Evolutionary conservation across 2,329 filamentous ascomycete species (phyloP).

Genomic region (Aspergillus viridinutans): DNA sequence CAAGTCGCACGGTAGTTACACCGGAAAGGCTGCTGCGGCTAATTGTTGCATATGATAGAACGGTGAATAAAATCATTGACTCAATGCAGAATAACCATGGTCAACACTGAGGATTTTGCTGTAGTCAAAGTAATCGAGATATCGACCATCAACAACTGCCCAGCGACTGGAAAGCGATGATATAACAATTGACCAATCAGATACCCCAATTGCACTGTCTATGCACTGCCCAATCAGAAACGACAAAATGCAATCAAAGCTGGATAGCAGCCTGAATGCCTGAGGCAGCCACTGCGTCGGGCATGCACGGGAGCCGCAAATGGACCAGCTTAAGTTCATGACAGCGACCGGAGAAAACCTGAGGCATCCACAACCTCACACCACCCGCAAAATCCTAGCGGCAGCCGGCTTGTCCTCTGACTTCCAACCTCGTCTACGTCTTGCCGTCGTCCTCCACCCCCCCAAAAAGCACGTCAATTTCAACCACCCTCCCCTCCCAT

Average conservation of each 20-base stretch:
- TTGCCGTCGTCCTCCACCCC: slow-evolving; percentile 10
- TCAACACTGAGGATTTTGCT: not conserved
- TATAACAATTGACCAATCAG: slow-evolving; percentile 8
- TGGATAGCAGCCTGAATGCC: slow-evolving; percentile 8
- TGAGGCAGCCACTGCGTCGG: slow-evolving; percentile 24
- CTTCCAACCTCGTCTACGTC: slow-evolving; percentile 21
- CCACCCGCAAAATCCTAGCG: slow-evolving; percentile 38
- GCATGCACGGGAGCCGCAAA: slow-evolving; percentile 17
- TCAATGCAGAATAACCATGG: not conserved
- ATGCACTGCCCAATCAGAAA: slow-evolving; percentile 23
- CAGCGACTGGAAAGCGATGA: no score
- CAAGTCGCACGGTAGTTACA: not conserved
- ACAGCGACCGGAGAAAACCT: slow-evolving; percentile 12
- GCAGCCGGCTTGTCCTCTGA: slow-evolving; percentile 17
- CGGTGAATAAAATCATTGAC: not conserved
- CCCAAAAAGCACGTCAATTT: slow-evolving; percentile 20
- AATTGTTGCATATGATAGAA: not conserved
- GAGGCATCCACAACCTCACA: slow-evolving; percentile 29
- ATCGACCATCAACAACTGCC: no score
- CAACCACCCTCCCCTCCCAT: slow-evolving; percentile 23
- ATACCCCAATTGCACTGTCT: not conserved
- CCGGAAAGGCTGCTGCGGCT: not conserved
- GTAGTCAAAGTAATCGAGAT: no score
- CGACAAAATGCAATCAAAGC: slow-evolving; percentile 19
- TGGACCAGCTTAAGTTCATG: slow-evolving; percentile 10